Evolutionary conservation across 768 basidiomycete species (phyloP).

Genomic region (Boletellus ananiceps): DNA sequence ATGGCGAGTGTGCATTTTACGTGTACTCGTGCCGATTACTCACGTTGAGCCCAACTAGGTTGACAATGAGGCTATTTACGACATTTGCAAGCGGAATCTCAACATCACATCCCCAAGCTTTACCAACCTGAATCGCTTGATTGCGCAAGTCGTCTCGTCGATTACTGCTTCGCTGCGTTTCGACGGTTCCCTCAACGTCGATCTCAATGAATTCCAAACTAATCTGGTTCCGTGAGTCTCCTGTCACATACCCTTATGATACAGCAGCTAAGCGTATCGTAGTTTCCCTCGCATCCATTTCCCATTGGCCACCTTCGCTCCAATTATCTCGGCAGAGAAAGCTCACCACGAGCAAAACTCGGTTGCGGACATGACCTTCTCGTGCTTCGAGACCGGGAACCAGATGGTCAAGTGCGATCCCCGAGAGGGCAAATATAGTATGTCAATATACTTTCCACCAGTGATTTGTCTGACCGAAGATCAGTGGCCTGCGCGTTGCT

Average conservation of each 20-base stretch:
- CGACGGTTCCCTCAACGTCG: conserved; percentile 61
- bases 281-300: conserved; percentile 99
- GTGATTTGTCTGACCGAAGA: conserved; percentile 3
- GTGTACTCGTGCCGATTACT: conserved; percentile 4
- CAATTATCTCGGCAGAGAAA: conserved; percentile 91
- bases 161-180: conserved; percentile 86
- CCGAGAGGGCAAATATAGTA: conserved; percentile 73
- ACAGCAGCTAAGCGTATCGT: conserved; percentile 1
- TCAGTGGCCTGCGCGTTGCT: conserved; percentile 66
- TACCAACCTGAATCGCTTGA: conserved; percentile 92
- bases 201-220: conserved; percentile 97
- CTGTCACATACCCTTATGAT: neutral
- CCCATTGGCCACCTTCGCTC: conserved; percentile 95
- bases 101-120: conserved; percentile 84
- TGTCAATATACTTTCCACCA: conserved; percentile 12
- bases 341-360: conserved; percentile 96
- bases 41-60: conserved; percentile 36
- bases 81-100: conserved; percentile 86
- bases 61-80: conserved; percentile 81
- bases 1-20: conserved; percentile 55
- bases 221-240: conserved; percentile 89
- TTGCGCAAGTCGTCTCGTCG: conserved; percentile 97
- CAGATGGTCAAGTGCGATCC: conserved; percentile 83
- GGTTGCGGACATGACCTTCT: conserved; percentile 96
- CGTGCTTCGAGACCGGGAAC: conserved; percentile 74